phyloP scores from a whole-genome alignment of 352 stramenopile species.

The Phytophthora niederhauseri region DNA sequence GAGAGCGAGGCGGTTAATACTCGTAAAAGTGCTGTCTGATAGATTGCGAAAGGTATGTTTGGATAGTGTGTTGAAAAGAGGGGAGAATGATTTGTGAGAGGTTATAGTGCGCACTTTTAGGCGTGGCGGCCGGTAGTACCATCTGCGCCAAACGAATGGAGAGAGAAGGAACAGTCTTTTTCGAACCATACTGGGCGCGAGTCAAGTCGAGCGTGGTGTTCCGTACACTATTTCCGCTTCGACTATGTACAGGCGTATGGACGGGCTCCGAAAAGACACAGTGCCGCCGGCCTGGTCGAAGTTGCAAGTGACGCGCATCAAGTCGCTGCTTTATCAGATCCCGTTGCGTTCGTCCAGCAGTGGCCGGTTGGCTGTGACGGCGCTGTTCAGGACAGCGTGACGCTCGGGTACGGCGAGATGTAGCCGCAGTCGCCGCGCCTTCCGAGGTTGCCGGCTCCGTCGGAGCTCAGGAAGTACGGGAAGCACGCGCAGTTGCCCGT shows the following conservation, averaged over 20 bases:
- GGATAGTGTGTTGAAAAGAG: too few relatives aligned
- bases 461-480: constrained; percentile 69
- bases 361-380: not conserved
- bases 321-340: not conserved
- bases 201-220: constrained; percentile 5
- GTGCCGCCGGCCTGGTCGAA: not conserved
- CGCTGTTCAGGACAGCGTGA: constrained; percentile 37
- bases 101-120: constrained; percentile 7
- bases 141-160: constrained; percentile 20
- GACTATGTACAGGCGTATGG: not conserved
- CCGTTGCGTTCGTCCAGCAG: not conserved
- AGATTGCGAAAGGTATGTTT: not conserved
- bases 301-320: too few relatives aligned
- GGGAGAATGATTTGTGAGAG: not conserved
- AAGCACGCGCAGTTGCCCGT: constrained; percentile 76
- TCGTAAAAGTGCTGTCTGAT: not conserved
- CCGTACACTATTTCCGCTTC: constrained; percentile 2
- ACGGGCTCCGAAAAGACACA: constrained; percentile 9
- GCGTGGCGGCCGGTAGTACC: not conserved
- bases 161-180: constrained; percentile 2
- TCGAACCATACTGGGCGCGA: constrained; percentile 11
- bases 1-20: constrained; percentile 6
- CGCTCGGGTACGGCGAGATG: constrained; percentile 65
- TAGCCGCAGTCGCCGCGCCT: constrained; percentile 93
- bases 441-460: constrained; percentile 75